A percentile compares a stretch with the other conserved stretches of the same genome.
These are phyloP conservation scores for Mycena sanguinolenta DNA, from an alignment of 768 basidiomycete genomes.

Conservation along the genomic window DNA sequence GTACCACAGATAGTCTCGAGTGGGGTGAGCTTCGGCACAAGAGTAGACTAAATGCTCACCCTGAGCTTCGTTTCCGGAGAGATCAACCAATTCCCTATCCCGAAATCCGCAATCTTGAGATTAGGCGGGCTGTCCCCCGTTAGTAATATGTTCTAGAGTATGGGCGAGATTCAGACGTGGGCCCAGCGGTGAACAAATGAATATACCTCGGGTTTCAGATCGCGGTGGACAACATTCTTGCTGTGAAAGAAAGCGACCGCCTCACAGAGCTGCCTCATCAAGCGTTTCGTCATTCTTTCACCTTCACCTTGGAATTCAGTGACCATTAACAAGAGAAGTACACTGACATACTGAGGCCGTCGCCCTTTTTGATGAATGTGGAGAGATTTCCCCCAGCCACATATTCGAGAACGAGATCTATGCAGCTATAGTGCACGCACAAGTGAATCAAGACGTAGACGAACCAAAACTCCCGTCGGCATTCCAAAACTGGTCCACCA, in stretches of 20 bases:
- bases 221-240: constrained; percentile 88
- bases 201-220: constrained; percentile 87
- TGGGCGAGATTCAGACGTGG: constrained; percentile 9
- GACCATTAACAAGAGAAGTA: constrained; percentile 12
- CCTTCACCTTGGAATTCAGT: constrained; percentile 44
- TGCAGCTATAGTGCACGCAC: constrained; percentile 30
- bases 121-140: constrained; percentile 74
- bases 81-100: constrained; percentile 93
- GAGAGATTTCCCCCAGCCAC: constrained; percentile 92
- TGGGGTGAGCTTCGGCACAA: background rate
- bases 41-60: constrained; percentile 58
- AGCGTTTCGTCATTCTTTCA: constrained; percentile 71
- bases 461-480: constrained; percentile 71
- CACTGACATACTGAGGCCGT: constrained; percentile 69
- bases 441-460: constrained; percentile 38
- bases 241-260: constrained; percentile 83
- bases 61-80: constrained; percentile 80
- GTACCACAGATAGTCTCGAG: constrained; percentile 93
- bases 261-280: constrained; percentile 87
- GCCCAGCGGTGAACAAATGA: constrained; percentile 33
- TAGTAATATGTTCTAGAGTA: constrained; percentile 79
- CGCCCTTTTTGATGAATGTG: constrained; percentile 75
- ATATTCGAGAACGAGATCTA: constrained; percentile 88
- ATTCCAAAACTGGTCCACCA: constrained; percentile 83
- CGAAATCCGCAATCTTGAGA: constrained; percentile 97